Evolutionary conservation across 179 eudicot species (phyloP), one percentile per base, ranked within the genome.

Genomic region (Spinacia oleracea): DNA sequence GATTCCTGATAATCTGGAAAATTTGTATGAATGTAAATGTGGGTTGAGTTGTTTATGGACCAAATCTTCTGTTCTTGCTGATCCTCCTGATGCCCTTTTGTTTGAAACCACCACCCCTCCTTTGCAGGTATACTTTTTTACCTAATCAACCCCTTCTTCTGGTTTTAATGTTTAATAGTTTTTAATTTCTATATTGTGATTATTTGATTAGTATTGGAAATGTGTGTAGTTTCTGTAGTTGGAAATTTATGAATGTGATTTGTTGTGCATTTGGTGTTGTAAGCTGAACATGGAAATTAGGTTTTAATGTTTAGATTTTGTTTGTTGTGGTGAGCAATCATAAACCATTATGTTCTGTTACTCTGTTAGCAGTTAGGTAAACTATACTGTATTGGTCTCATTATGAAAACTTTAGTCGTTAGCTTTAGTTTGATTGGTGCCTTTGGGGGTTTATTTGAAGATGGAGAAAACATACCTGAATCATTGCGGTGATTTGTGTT

Each of bases 1-100:
- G 98, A 87, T 95, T 73, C 98, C 97, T 75, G 95, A 95, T 89
- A 95, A 93, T 87, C 76, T 93, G 90, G 98, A 95, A 82, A 87
- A 88, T 88, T 80, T 95, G 91, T 91, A 93, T 82, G 83, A 83
- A 29, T 95, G 98, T 85, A 79, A 86, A 21, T 95, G 97, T 78
- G 98, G 97, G 88, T 75, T 93, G 90, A 90, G 86, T 70, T 95
- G 98, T 83, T 82, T 95, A 79, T 93, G 98, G 97, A 90, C 96
- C 72, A 95, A 95, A 84, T 91, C 97, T 58, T 9, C 79, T 58
- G 91, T 95, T 86, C 88, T 95, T 83, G 92, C 88, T 80, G 98
- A 91, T 86, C 84, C 83, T 34, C 97, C 97, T 46, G 97, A 95
- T 82, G 98, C 97, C 21, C 82, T 91, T 81, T 85, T 95, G 80